These are phyloP conservation scores for Cadophora malorum DNA, from an alignment of 2,329 filamentous ascomycete species.

Conservation along the genomic window DNA sequence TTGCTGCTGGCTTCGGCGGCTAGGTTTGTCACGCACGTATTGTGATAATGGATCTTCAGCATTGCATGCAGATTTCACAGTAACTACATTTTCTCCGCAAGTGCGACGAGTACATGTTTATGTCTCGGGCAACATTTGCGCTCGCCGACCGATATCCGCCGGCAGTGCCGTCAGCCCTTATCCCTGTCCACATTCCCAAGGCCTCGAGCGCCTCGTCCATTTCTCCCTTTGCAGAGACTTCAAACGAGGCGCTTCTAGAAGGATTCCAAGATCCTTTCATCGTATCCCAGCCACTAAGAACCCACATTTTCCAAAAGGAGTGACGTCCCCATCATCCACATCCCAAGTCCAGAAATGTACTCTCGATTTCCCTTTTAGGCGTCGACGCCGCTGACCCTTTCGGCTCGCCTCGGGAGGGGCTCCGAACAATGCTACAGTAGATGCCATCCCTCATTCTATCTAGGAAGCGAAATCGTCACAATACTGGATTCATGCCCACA, in stretches of 20 bases:
- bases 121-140: constrained; percentile 5
- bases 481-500: background rate
- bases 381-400: too few species aligned
- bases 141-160: too few species aligned
- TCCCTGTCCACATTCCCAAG: background rate
- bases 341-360: constrained; percentile 2
- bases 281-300: background rate
- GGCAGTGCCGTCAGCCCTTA: too few species aligned
- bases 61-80: background rate
- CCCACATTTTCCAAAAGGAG: background rate
- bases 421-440: too few species aligned
- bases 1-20: background rate
- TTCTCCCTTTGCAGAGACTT: background rate
- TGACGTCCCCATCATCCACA: background rate
- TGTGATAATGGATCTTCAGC: constrained; percentile 5
- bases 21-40: too few species aligned
- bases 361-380: background rate
- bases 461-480: too few species aligned
- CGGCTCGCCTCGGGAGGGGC: too few species aligned
- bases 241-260: constrained; percentile 3
- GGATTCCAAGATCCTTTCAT: background rate
- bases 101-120: background rate
- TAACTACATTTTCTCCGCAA: background rate
- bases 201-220: background rate
- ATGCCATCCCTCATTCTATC: too few species aligned